phyloP scores from a whole-genome alignment of 108 stramenopile species.

The Cyclostephanos invisitatus region DNA sequence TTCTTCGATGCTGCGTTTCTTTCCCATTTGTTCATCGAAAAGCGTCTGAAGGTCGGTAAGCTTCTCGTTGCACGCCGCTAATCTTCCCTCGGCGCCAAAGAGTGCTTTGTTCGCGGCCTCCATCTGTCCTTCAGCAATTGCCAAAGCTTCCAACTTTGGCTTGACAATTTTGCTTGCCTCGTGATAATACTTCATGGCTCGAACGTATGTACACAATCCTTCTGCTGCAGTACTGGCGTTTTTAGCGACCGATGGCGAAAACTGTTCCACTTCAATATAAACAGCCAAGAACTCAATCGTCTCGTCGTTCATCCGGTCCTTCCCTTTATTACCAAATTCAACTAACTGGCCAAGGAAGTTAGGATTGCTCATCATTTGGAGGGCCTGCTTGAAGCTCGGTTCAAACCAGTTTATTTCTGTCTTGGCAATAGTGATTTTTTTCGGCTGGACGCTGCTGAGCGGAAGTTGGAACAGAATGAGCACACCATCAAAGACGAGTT shows the following conservation, averaged over 20 bases:
- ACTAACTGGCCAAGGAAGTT: slow-evolving; percentile 75
- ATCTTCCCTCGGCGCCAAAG: slow-evolving; percentile 66
- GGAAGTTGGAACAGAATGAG: slow-evolving; percentile 80
- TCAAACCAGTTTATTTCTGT: slow-evolving; percentile 83
- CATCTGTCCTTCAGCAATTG: slow-evolving; percentile 81
- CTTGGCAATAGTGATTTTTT: slow-evolving; percentile 74
- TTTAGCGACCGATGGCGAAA: slow-evolving; percentile 77
- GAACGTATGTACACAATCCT: slow-evolving; percentile 87
- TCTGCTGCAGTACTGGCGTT: slow-evolving; percentile 87
- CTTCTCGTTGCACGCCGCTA: slow-evolving; percentile 72
- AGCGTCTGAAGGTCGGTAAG: slow-evolving; percentile 72
- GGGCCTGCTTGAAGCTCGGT: slow-evolving; percentile 82
- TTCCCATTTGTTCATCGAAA: slow-evolving; percentile 85
- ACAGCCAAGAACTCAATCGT: slow-evolving; percentile 88
- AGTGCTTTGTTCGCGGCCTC: slow-evolving; percentile 85
- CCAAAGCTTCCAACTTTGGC: slow-evolving; percentile 90
- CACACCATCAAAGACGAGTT: slow-evolving; percentile 90
- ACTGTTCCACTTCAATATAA: slow-evolving; percentile 80
- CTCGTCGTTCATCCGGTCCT: slow-evolving; percentile 90
- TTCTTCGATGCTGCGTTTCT: slow-evolving; percentile 78
- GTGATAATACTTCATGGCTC: slow-evolving; percentile 91
- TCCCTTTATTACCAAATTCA: slow-evolving; percentile 81
- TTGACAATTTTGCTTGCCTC: slow-evolving; percentile 93
- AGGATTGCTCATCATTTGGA: slow-evolving; percentile 76
- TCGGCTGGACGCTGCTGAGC: slow-evolving; percentile 57